Base-by-base conservation (phyloP, 371 early-diverging fungal species). In the Rhizopus sp. region DNA sequence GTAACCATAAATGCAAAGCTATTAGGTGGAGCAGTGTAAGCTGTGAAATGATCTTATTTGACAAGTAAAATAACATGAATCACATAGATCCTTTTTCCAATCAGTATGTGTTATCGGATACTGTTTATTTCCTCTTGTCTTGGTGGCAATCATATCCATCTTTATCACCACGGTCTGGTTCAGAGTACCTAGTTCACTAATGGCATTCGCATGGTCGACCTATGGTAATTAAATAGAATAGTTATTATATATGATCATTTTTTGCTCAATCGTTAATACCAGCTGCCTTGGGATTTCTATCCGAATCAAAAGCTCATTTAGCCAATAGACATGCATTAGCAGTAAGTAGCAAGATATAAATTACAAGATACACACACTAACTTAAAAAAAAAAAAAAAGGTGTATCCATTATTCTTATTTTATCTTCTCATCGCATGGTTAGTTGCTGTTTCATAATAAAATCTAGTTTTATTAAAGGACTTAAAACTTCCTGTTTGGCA, bases 91-190 rank as follows among this genome's bases (percentile, higher is more conserved):
- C 7, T 94, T 97, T 66, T 93, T 95, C 70, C 96, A 96, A 67
- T 89, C 89, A 63, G 93, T 97, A 5, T 97, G 97, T 69, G 89
- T 94, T 9, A 83, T 97, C 45, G 96, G 96, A 3, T 97, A 97
- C 77, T 97, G 97, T 73, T 72, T 96, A 55, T 97, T 95, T 68
- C 97, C 97, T 7, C 79, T 96, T 55, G 91, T 91, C 0, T 68
- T 91, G 15, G 90, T 89, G 13, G 81, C 93, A 13, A 62, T 93
- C 16, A 63, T 93, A 0, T 72, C 88, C 0, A 72, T 90, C 13
- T 81, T 94, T 66, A 75, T 90, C 1, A 67, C 76, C 10, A 69
- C 69, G 46, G 76, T 93, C 32, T 79, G 88, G 62, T 74, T 93
- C 52, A 81, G 93, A 13, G 70, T 86, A 33, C 84, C 91, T 8